Base-by-base conservation (phyloP, 371 early-diverging fungal genomes). In the Mortierella polycephala region DNA sequence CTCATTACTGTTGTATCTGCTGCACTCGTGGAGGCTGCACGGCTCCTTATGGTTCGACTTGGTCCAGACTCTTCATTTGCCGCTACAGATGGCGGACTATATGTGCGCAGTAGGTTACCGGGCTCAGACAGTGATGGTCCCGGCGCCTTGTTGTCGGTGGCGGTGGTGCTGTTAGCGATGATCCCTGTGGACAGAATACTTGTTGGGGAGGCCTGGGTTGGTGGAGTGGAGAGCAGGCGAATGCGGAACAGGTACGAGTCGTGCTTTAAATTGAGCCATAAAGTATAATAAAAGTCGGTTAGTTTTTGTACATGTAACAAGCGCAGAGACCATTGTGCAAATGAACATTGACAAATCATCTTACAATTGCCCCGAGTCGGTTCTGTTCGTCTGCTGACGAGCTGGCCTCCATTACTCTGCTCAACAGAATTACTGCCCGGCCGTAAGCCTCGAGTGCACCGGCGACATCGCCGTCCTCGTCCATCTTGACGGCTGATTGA, bases 221-320 rank as follows among this genome's bases (percentile, higher is more conserved):
- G 58, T n/a, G 64, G 60, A 7, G 65, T 73, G 12, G 73, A 62
- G 39, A 73, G 67, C 3, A 67, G 64, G 8, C 53, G 67, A 54
- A 73, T 73, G 47, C 73, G 62, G 60, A 66, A 63, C 41, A 63
- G 64, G 42, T 73, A 73, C 47, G 73, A 73, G 49, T 73, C 73
- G 30, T 73, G 73, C 73, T 64, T 46, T 51, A 46, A 49, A 51
- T 51, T n/a, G 20, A 18, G 57, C 53, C 57, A 64, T 47, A 18
- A 7, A 60, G 12, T 23, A 30, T 51, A 55, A 37, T 21, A 51
- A 23, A 65, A 52, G 18, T 10, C 30, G 21, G 42, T 51, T 20
- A 44, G 51, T 20, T 42, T 16, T 12, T 1, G 39, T 18, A 7
- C 41, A 58, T 5, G 23, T 45, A 40, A 5, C 14, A 7, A 51